Conservation (phyloP, 768 basidiomycete species). For the Austroboletus eburneus region DNA sequence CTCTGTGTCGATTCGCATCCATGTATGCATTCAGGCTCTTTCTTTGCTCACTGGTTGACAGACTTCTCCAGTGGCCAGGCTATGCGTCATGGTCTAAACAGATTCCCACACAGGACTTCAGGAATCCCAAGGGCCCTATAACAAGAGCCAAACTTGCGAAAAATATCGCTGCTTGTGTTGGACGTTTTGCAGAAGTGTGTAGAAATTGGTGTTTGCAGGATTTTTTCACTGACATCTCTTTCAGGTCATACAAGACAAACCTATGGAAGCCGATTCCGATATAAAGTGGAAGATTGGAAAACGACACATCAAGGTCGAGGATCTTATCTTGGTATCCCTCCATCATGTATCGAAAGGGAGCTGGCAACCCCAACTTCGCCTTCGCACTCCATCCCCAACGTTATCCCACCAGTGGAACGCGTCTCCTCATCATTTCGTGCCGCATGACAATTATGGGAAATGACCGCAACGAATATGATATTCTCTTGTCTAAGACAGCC, state of each 20-base stretch:
- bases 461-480: background rate
- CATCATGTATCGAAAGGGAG: conserved; percentile 81
- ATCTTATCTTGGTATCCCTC: conserved; percentile 70
- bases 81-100: conserved; percentile 76
- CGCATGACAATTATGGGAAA: too few species aligned
- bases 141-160: conserved; percentile 74
- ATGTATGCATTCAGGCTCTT: conserved; percentile 40
- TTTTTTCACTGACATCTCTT: conserved; percentile 6
- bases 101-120: conserved; percentile 79
- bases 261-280: conserved; percentile 65
- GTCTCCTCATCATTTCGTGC: background rate
- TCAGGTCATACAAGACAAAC: conserved; percentile 46
- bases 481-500: background rate
- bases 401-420: conserved; percentile 3
- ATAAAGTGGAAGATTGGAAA: conserved; percentile 58
- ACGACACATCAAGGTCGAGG: conserved; percentile 54
- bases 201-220: background rate
- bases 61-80: conserved; percentile 63
- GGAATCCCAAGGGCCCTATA: conserved; percentile 72
- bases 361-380: conserved; percentile 76
- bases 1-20: conserved; percentile 74
- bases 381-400: conserved; percentile 22
- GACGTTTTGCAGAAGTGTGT: conserved; percentile 60
- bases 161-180: conserved; percentile 73
- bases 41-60: background rate